These are phyloP conservation scores for Fusarium tupiense DNA, from an alignment of 2,329 filamentous ascomycete genomes.

Conservation along the genomic window DNA sequence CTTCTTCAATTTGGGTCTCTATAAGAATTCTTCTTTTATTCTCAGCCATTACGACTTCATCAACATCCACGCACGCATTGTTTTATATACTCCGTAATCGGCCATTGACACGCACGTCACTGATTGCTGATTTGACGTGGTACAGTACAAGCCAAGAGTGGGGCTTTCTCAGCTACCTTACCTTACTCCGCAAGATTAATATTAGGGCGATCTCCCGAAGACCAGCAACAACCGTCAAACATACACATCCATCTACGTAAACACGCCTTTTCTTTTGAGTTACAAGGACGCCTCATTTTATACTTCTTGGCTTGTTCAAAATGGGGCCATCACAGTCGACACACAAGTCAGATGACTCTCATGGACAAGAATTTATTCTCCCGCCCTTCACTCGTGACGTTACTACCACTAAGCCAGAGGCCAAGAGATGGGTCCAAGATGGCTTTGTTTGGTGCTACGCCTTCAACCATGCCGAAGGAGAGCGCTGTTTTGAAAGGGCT, in stretches of 20 bases:
- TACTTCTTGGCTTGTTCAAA: background rate
- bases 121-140: slow-evolving; percentile 33
- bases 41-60: too few species aligned
- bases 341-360: background rate
- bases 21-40: background rate
- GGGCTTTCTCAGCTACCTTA: slow-evolving; percentile 9
- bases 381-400: slow-evolving; percentile 54
- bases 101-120: slow-evolving; percentile 27
- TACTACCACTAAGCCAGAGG: slow-evolving; percentile 59
- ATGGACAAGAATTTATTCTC: slow-evolving; percentile 32
- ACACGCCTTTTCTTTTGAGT: background rate
- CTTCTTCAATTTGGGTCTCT: background rate
- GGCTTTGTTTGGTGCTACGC: slow-evolving; percentile 75
- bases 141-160: slow-evolving; percentile 26
- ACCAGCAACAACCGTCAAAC: background rate
- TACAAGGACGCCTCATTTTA: background rate
- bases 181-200: slow-evolving; percentile 26
- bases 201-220: slow-evolving; percentile 25
- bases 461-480: slow-evolving; percentile 77
- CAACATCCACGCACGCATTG: background rate
- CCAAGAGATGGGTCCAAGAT: slow-evolving; percentile 72
- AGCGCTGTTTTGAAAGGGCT: slow-evolving; percentile 67
- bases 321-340: slow-evolving; percentile 28
- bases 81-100: slow-evolving; percentile 9
- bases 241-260: background rate